A percentile compares a stretch with the other conserved stretches of the same genome.
Evolutionary conservation across 2,329 filamentous ascomycete genomes (phyloP).

Genomic region (Lasiodiplodia theobromae): DNA sequence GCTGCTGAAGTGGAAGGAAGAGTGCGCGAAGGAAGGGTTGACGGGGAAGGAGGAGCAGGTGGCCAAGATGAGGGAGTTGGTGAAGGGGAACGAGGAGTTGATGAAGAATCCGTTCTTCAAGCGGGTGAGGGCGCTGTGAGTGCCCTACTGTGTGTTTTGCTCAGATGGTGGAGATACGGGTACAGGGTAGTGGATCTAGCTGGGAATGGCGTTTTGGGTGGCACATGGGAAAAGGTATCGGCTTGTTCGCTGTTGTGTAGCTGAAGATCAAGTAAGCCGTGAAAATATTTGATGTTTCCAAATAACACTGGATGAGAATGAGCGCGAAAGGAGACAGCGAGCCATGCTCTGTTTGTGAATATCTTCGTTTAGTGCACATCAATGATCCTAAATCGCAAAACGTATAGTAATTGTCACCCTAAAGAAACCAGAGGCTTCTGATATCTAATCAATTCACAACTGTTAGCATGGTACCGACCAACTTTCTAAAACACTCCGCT

Average conservation of each 20-base stretch:
- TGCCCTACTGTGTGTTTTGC: background rate
- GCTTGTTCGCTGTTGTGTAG: background rate
- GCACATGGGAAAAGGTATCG: background rate
- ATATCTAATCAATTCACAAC: too few species aligned
- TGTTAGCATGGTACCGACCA: too few species aligned
- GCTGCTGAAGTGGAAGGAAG: conserved; percentile 82
- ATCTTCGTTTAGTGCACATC: too few species aligned
- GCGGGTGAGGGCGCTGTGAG: conserved; percentile 56
- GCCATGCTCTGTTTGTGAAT: too few species aligned
- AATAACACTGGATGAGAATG: too few species aligned
- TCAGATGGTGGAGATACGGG: background rate
- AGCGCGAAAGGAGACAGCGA: too few species aligned
- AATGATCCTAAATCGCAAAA: too few species aligned
- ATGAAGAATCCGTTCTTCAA: conserved; percentile 73
- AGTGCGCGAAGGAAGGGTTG: conserved; percentile 66
- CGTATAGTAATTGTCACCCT: too few species aligned
- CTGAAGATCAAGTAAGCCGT: background rate
- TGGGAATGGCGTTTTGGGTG: background rate
- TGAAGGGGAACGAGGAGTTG: conserved; percentile 73
- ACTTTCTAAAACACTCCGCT: too few species aligned
- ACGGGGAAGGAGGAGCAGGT: conserved; percentile 75
- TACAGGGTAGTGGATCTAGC: background rate
- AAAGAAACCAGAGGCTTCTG: too few species aligned
- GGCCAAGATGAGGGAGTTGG: conserved; percentile 77
- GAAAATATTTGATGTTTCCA: too few species aligned